These are phyloP conservation scores for Populus davidiana DNA, from an alignment of 345 rosid species.

Conservation along the genomic window DNA sequence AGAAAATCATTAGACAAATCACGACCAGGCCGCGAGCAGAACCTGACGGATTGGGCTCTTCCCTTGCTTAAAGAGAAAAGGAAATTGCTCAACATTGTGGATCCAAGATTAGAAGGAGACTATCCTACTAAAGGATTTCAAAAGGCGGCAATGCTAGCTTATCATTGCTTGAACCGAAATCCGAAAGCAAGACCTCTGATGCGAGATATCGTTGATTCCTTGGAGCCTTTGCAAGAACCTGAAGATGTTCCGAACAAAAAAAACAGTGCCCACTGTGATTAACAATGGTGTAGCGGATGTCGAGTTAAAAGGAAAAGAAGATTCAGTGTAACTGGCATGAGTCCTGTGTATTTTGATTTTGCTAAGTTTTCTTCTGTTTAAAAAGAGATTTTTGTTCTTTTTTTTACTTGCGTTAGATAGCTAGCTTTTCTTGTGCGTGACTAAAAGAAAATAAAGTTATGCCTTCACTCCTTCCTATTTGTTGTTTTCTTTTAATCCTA, in stretches of 20 bases:
- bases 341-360: neutral
- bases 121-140: conserved; percentile 74
- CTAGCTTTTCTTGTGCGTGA: conserved; percentile 7
- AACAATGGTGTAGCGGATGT: conserved; percentile 41
- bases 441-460: neutral
- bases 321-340: conserved; percentile 16
- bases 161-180: conserved; percentile 86
- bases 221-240: conserved; percentile 77
- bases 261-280: conserved; percentile 41
- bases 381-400: neutral
- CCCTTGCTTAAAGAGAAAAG: conserved; percentile 88
- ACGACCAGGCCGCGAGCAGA: conserved; percentile 79
- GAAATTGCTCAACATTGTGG: conserved; percentile 68
- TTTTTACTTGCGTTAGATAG: neutral
- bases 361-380: conserved; percentile 2
- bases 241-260: conserved; percentile 41
- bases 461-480: neutral
- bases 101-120: conserved; percentile 68
- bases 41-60: conserved; percentile 85
- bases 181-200: conserved; percentile 97
- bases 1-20: conserved; percentile 85
- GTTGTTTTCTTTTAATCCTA: neutral
- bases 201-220: conserved; percentile 90
- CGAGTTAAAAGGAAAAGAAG: conserved; percentile 33
- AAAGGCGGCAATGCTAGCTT: conserved; percentile 94